Base-by-base conservation (phyloP, 441 rosid genomes). In the Euphorbia schlechtendalii region DNA sequence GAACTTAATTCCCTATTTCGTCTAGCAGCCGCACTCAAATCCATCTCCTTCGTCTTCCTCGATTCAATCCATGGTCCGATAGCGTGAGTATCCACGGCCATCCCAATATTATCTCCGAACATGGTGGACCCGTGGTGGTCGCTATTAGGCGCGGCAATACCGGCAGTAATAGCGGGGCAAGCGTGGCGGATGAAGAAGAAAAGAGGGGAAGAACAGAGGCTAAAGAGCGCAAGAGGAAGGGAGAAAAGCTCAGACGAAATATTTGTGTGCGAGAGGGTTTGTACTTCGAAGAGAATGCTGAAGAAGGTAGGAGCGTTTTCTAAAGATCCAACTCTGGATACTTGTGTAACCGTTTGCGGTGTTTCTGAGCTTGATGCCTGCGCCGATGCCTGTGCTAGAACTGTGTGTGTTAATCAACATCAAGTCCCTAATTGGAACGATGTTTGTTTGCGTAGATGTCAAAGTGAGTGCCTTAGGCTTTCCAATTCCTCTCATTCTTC, bases 41-140 rank as follows among this genome's bases (percentile, higher is more conserved):
- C 6, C 6, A 3, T 32, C 34, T 32, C 34, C 3, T 32, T 32
- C 34, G 34, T 32, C 34, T 32, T n/a, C n/a, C n/a, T n/a, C n/a
- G n/a, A n/a, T n/a, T n/a, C n/a, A n/a, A n/a, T n/a, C n/a, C n/a
- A n/a, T n/a, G n/a, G n/a, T n/a, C n/a, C n/a, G n/a, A n/a, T n/a
- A n/a, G n/a, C n/a, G n/a, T n/a, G n/a, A n/a, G n/a, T n/a, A n/a
- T n/a, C n/a, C n/a, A n/a, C n/a, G n/a, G 3, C 34, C 3, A 32
- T 32, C 34, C 34, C 34, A 32, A 6, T 2, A 32, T 32, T 32
- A 32, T 32, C 34, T 8, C 27, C 24, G 15, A 53, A 21, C 13
- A 82, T 82, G 86, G 81, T 80, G 72, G 86, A 80, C 59, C 76
- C 69, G 21, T 82, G 86, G 84, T 80, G 84, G 84, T 76, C 84